phyloP scores from a whole-genome alignment of 192 early-diverging fungal genomes.

The Umbelopsis ramanniana region DNA sequence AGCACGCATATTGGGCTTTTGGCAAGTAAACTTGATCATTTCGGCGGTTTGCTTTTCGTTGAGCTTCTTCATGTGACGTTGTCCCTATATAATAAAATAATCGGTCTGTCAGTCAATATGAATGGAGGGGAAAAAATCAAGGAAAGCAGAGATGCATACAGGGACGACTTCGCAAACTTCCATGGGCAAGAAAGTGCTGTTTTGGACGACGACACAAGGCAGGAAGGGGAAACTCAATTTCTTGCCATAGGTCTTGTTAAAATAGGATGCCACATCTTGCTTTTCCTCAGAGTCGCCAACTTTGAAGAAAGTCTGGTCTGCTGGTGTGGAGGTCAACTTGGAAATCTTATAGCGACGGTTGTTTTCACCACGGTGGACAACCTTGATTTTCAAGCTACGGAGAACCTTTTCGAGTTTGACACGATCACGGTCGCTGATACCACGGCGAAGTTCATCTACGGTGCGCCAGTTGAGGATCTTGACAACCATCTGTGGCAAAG shows the following conservation, averaged over 20 bases:
- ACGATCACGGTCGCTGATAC: constrained; percentile 49
- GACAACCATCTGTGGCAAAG: constrained; percentile 71
- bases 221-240: constrained; percentile 76
- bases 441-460: constrained; percentile 53
- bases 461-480: constrained; percentile 63
- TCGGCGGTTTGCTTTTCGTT: constrained; percentile 88
- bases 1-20: constrained; percentile 80
- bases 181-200: constrained; percentile 81
- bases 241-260: constrained; percentile 72
- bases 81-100: constrained; percentile 40
- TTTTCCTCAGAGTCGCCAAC: constrained; percentile 56
- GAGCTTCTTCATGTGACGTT: constrained; percentile 82
- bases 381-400: constrained; percentile 55
- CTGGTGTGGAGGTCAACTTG: constrained; percentile 68
- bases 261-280: constrained; percentile 78
- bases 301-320: constrained; percentile 74
- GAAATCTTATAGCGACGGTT: constrained; percentile 75
- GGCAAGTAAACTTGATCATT: constrained; percentile 94
- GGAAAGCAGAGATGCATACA: constrained; percentile 27
- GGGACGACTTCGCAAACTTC: constrained; percentile 86
- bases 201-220: constrained; percentile 79
- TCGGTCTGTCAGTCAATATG: too few species aligned
- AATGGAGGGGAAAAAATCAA: too few species aligned
- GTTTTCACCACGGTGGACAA: constrained; percentile 67
- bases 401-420: constrained; percentile 54